A percentile compares a stretch with the other conserved stretches of the same genome.
phyloP scores from a whole-genome alignment of 2,329 filamentous ascomycete species.

The Neoscytalidium dimidiatum region DNA sequence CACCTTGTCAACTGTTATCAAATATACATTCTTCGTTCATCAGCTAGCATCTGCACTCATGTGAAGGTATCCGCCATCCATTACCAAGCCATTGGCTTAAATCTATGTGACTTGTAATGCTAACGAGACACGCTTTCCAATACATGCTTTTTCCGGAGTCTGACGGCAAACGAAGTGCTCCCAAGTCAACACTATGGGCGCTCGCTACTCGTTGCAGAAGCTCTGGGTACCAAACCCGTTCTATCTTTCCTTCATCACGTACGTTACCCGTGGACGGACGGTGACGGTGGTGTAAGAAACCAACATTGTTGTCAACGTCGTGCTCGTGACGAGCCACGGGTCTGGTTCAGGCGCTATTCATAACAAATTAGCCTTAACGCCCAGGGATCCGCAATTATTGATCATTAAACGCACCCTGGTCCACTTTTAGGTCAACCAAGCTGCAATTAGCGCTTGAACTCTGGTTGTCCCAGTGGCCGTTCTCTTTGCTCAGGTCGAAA shows the following conservation, averaged over 20 bases:
- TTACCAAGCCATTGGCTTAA: too few relatives aligned
- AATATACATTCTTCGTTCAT: too few relatives aligned
- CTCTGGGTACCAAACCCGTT: background rate
- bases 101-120: too few relatives aligned
- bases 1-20: too few relatives aligned
- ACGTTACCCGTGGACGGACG: background rate
- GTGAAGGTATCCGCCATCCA: too few relatives aligned
- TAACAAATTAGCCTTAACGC: background rate
- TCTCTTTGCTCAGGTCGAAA: background rate
- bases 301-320: background rate
- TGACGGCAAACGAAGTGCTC: too few relatives aligned
- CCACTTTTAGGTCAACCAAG: background rate
- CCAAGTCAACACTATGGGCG: too few relatives aligned
- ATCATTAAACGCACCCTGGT: background rate
- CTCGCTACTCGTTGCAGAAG: background rate
- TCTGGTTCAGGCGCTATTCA: background rate
- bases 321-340: background rate
- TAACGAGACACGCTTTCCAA: too few relatives aligned
- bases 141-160: too few relatives aligned
- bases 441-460: background rate
- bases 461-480: background rate
- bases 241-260: background rate
- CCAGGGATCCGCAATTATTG: background rate
- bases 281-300: background rate
- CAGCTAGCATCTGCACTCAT: too few relatives aligned